Conservation (phyloP, 805 yeast genomes). For the Myxozyma neglecta region DNA sequence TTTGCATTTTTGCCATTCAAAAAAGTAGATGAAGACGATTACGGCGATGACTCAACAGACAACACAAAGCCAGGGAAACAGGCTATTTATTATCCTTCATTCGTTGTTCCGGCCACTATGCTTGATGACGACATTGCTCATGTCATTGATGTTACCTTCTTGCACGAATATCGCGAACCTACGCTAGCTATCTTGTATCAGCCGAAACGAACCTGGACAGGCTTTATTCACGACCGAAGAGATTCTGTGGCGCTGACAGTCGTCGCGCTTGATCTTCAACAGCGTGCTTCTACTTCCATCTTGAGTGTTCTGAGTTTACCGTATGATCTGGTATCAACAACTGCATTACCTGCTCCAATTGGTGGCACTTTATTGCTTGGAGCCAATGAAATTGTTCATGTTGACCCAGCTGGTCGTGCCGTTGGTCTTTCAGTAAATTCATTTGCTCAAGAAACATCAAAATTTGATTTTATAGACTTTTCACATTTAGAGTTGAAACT, state of each 20-base stretch:
- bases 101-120: slow-evolving; percentile 52
- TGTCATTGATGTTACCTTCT: slow-evolving; percentile 69
- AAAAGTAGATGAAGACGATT: slow-evolving; percentile 41
- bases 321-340: slow-evolving; percentile 64
- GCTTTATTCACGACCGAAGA: slow-evolving; percentile 57
- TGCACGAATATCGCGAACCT: slow-evolving; percentile 76
- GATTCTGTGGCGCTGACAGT: slow-evolving; percentile 66
- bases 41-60: slow-evolving; percentile 29
- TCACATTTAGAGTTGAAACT: slow-evolving; percentile 53
- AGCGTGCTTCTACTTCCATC: slow-evolving; percentile 63
- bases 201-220: slow-evolving; percentile 73
- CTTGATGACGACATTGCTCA: slow-evolving; percentile 59
- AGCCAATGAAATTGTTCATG: slow-evolving; percentile 70
- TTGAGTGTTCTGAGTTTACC: slow-evolving; percentile 67
- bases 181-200: slow-evolving; percentile 69
- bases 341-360: slow-evolving; percentile 64
- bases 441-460: slow-evolving; percentile 48
- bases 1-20: slow-evolving; percentile 71
- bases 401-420: slow-evolving; percentile 73
- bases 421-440: slow-evolving; percentile 64
- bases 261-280: slow-evolving; percentile 63
- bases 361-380: slow-evolving; percentile 73
- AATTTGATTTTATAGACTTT: slow-evolving; percentile 49
- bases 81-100: slow-evolving; percentile 52
- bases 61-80: slow-evolving; percentile 8